These are phyloP conservation scores for Aethionema arabicum DNA, from an alignment of 345 rosid genomes.

Conservation along the genomic window DNA sequence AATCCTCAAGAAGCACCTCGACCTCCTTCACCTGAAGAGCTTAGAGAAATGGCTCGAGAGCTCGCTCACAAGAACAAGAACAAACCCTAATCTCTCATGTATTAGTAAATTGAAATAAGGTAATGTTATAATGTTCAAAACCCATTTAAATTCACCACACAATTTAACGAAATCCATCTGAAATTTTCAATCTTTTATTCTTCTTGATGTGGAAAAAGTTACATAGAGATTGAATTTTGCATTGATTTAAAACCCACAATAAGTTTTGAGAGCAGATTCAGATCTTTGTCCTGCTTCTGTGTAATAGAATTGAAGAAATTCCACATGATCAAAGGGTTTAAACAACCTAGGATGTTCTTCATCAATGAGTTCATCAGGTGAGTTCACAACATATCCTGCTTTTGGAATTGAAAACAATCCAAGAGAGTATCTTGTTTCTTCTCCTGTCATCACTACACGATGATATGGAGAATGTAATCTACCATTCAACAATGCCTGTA, in stretches of 20 bases:
- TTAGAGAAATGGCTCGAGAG: slow-evolving; percentile 55
- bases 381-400: slow-evolving; percentile 42
- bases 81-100: neutral
- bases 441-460: slow-evolving; percentile 71
- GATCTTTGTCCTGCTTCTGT: slow-evolving; percentile 45
- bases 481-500: slow-evolving; percentile 70
- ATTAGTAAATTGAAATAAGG: neutral
- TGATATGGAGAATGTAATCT: slow-evolving; percentile 57
- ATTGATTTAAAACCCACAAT: slow-evolving; percentile 36
- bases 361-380: slow-evolving; percentile 59
- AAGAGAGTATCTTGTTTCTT: slow-evolving; percentile 49
- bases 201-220: slow-evolving; percentile 11
- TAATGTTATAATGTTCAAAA: neutral
- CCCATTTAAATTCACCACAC: neutral
- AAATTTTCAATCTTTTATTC: neutral
- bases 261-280: slow-evolving; percentile 42
- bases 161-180: neutral
- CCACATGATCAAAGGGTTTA: slow-evolving; percentile 57
- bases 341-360: slow-evolving; percentile 52
- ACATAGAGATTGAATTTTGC: neutral
- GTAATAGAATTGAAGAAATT: slow-evolving; percentile 46
- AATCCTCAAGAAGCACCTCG: slow-evolving; percentile 44
- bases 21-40: slow-evolving; percentile 54
- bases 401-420: slow-evolving; percentile 61
- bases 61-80: slow-evolving; percentile 46